phyloP scores from a whole-genome alignment of 192 early-diverging fungal genomes.

The Allomyces arbusculus region DNA sequence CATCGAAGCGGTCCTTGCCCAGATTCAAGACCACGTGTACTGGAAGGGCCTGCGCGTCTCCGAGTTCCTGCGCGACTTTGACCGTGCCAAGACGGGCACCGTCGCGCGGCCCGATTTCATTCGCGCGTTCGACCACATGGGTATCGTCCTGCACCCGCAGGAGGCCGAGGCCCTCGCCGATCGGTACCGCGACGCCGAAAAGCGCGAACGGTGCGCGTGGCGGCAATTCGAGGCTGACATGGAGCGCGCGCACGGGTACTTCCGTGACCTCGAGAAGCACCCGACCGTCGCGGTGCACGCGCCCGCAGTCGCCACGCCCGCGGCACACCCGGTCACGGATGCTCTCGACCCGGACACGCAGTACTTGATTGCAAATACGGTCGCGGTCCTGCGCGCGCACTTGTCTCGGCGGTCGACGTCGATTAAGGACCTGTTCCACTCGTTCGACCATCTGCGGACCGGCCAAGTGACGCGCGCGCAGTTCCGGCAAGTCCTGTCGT shows the following conservation, averaged over 20 bases:
- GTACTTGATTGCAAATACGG: background rate
- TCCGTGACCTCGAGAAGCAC: background rate
- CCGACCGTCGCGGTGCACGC: background rate
- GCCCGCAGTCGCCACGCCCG: background rate
- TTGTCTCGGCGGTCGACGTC: background rate
- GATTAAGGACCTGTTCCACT: background rate
- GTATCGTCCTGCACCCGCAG: background rate
- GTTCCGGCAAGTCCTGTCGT: conserved; percentile 19
- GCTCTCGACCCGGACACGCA: background rate
- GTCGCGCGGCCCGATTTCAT: conserved; percentile 28
- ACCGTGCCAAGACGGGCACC: conserved; percentile 25
- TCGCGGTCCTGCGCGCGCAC: background rate
- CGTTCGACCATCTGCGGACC: conserved; percentile 13
- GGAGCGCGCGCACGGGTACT: conserved; percentile 6
- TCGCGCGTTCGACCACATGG: conserved; percentile 21
- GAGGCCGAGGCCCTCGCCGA: conserved; percentile 21
- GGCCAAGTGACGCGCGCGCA: conserved; percentile 29
- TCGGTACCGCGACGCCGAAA: conserved; percentile 11
- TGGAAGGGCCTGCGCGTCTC: conserved; percentile 23
- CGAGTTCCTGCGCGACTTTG: conserved; percentile 35
- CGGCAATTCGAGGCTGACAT: conserved; percentile 24
- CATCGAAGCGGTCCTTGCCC: conserved; percentile 9
- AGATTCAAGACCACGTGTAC: conserved; percentile 11
- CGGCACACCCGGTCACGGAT: background rate
- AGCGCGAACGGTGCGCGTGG: conserved; percentile 14